Evolutionary conservation across 768 basidiomycete species (phyloP).

Genomic region (Boletus tomentosulus): DNA sequence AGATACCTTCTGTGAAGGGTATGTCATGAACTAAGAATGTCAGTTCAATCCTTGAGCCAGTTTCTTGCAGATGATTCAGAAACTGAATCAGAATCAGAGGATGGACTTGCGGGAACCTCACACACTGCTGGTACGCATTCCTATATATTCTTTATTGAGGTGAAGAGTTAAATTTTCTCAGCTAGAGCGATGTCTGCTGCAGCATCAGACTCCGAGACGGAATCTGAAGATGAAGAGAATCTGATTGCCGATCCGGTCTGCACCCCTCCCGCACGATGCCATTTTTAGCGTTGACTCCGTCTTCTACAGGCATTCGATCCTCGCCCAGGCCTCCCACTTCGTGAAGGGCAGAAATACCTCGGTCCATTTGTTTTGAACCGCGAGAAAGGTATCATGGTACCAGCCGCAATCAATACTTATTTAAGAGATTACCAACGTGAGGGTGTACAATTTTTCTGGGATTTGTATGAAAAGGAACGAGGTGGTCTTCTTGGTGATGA

Average conservation of each 20-base stretch:
- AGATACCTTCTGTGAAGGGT: slow-evolving; percentile 16
- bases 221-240: slow-evolving; percentile 40
- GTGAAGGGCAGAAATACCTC: slow-evolving; percentile 37
- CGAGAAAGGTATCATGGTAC: slow-evolving; percentile 46
- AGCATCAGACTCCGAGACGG: slow-evolving; percentile 37
- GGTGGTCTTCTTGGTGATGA: slow-evolving; percentile 93
- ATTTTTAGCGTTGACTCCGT: not conserved
- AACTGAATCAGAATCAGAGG: slow-evolving; percentile 46
- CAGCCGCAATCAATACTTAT: slow-evolving; percentile 74
- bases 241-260: slow-evolving; percentile 30
- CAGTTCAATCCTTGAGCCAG: not conserved
- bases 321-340: slow-evolving; percentile 53
- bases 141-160: slow-evolving; percentile 5
- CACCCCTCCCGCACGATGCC: not conserved
- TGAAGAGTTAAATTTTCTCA: not conserved
- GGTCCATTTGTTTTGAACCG: slow-evolving; percentile 52
- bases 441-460: slow-evolving; percentile 79
- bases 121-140: slow-evolving; percentile 13
- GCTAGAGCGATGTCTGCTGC: slow-evolving; percentile 1
- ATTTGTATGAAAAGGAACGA: slow-evolving; percentile 56
- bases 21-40: not conserved
- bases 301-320: slow-evolving; percentile 37
- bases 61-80: slow-evolving; percentile 35
- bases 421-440: slow-evolving; percentile 90
- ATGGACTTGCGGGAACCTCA: slow-evolving; percentile 10